Percentiles rank a stretch among this genome's conserved stretches.
Conservation (phyloP, 1,284 basidiomycete genomes). For the Polyporus tsugae region DNA sequence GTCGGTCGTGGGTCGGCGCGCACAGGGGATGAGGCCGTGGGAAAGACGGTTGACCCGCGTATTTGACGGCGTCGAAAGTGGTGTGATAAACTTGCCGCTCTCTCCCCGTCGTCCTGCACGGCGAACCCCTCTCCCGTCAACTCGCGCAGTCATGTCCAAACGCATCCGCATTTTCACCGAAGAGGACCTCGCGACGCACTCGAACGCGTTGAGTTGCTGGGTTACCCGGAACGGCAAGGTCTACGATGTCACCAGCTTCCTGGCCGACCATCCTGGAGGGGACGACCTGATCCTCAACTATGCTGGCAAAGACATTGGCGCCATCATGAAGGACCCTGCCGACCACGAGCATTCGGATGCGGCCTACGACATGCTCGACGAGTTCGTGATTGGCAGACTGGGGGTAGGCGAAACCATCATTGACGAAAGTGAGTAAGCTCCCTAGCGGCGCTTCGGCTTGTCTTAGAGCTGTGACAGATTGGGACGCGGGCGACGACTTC, state of each 20-base stretch:
- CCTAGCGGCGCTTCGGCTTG: background rate
- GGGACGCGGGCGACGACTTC: conserved; percentile 86
- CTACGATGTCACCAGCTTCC: conserved; percentile 81
- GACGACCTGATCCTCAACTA: conserved; percentile 84
- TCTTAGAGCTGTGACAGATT: conserved; percentile 59
- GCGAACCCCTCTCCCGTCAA: conserved; percentile 4
- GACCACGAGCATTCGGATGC: conserved; percentile 94
- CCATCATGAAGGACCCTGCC: conserved; percentile 83
- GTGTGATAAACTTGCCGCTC: conserved; percentile 24
- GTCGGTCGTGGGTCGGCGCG: conserved; percentile 23
- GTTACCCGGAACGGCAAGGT: conserved; percentile 76
- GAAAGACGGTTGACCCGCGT: conserved; percentile 17
- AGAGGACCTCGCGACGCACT: conserved; percentile 75
- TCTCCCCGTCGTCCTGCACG: conserved; percentile 24
- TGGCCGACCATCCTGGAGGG: conserved; percentile 87
- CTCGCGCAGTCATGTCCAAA: conserved; percentile 56
- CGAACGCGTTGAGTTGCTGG: conserved; percentile 72
- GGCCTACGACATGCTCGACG: conserved; percentile 93
- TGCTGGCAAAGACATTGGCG: conserved; percentile 87
- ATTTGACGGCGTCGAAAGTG: conserved; percentile 19
- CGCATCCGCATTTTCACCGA: conserved; percentile 75
- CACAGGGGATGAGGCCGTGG: conserved; percentile 21
- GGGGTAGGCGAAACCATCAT: conserved; percentile 82
- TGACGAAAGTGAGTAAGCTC: conserved; percentile 69
- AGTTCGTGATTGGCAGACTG: conserved; percentile 84